Percentiles rank a stretch among this genome's conserved stretches.
Conservation (phyloP, 164 flowering plant genomes). For the Piper betle region DNA sequence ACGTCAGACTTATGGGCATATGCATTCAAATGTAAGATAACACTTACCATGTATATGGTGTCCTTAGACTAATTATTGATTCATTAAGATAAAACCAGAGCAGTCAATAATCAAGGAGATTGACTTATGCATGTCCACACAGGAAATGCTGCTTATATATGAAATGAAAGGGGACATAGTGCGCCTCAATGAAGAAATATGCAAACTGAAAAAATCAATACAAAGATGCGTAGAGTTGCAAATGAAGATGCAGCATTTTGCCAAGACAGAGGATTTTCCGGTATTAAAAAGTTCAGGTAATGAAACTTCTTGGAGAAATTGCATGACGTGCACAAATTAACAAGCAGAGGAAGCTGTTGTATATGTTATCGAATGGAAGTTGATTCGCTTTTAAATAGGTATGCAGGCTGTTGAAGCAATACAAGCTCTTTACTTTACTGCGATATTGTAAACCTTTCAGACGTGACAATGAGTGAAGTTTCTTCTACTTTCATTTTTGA, state of each 20-base stretch:
- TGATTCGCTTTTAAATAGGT: constrained; percentile 84
- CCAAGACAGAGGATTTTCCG: constrained; percentile 27
- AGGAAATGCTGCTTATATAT: constrained; percentile 71
- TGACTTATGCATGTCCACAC: neutral
- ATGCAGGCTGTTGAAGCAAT: neutral
- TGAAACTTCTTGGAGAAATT: constrained; percentile 18
- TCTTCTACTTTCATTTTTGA: too few species aligned
- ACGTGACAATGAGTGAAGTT: too few species aligned
- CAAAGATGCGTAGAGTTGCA: constrained; percentile 68
- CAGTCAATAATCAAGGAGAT: too few species aligned
- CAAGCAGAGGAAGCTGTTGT: constrained; percentile 42
- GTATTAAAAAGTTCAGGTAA: constrained; percentile 29
- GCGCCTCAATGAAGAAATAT: constrained; percentile 58
- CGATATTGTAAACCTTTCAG: too few species aligned
- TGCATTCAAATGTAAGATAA: neutral
- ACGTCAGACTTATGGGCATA: constrained; percentile 1
- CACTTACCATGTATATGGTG: neutral
- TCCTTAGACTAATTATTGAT: too few species aligned
- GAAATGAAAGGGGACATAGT: constrained; percentile 59
- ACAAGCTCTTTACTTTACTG: too few species aligned
- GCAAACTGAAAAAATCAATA: constrained; percentile 45
- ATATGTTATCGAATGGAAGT: constrained; percentile 58
- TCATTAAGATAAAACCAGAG: neutral
- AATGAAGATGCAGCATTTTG: constrained; percentile 32
- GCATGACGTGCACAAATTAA: constrained; percentile 6